Percentiles rank a stretch among this genome's conserved stretches.
Evolutionary conservation across 441 rosid genomes (phyloP).

Genomic region (Breynia disticha): DNA sequence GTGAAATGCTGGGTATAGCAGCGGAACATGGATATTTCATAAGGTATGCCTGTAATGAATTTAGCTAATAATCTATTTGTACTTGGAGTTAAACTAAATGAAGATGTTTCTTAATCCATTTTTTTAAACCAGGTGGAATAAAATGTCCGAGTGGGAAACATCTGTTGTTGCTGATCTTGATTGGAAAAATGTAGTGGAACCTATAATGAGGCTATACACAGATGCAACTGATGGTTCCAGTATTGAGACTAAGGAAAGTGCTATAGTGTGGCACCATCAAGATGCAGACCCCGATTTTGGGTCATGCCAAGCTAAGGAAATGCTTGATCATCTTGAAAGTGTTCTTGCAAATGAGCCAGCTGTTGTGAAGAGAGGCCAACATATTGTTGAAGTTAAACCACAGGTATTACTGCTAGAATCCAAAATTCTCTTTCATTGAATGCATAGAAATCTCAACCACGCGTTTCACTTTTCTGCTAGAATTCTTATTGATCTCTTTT

Average conservation of each 20-base stretch:
- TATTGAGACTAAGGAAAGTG: conserved; percentile 73
- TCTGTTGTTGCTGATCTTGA: conserved; percentile 53
- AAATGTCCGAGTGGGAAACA: conserved; percentile 55
- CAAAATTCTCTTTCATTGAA: not conserved
- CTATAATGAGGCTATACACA: conserved; percentile 62
- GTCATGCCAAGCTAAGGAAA: conserved; percentile 83
- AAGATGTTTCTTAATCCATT: not conserved
- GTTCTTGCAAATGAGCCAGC: conserved; percentile 84
- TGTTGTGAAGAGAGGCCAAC: conserved; percentile 67
- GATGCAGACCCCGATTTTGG: conserved; percentile 94
- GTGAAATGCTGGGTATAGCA: conserved; percentile 75
- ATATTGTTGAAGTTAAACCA: conserved; percentile 87
- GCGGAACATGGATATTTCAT: conserved; percentile 85
- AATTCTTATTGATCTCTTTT: not conserved
- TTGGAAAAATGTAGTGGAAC: conserved; percentile 72
- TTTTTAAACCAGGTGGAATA: conserved; percentile 43
- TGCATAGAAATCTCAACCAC: not conserved
- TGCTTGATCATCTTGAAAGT: conserved; percentile 71
- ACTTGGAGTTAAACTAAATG: not conserved
- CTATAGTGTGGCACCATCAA: conserved; percentile 85
- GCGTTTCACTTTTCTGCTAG: not conserved
- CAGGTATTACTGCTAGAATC: conserved; percentile 30
- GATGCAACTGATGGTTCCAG: conserved; percentile 85
- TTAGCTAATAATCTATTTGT: not conserved
- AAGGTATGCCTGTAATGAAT: conserved; percentile 28